A percentile compares a stretch with the other conserved stretches of the same genome.
phyloP scores from a whole-genome alignment of 805 yeast genomes.

The Kazachstania taianensis region DNA sequence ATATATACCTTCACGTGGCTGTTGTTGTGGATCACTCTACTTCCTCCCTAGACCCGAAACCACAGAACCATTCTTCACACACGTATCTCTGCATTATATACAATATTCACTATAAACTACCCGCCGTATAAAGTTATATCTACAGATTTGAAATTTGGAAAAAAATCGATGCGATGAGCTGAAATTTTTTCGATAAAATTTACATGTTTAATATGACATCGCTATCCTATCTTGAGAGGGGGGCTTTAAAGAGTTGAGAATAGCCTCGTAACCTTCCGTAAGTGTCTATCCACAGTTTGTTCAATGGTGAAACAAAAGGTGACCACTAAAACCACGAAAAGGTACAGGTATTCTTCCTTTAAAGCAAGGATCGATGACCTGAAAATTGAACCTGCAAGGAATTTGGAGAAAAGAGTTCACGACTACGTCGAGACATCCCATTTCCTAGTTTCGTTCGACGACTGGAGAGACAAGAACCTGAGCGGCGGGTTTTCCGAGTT shows the following conservation, averaged over 20 bases:
- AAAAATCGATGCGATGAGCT: not conserved
- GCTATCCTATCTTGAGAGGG: not conserved
- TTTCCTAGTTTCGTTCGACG: conserved; percentile 65
- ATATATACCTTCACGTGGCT: too few species aligned
- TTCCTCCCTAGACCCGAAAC: too few species aligned
- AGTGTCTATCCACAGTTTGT: too few species aligned
- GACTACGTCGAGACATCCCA: conserved; percentile 70
- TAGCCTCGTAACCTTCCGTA: not conserved
- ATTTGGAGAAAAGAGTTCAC: conserved; percentile 47
- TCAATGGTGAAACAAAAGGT: conserved; percentile 34
- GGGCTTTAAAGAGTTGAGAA: not conserved
- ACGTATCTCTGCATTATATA: too few species aligned
- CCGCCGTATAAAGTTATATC: too few species aligned
- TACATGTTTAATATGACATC: too few species aligned
- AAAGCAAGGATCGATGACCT: conserved; percentile 75
- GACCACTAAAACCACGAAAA: conserved; percentile 46
- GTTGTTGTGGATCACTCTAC: too few species aligned
- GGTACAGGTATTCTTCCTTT: conserved; percentile 63
- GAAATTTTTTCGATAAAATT: too few species aligned
- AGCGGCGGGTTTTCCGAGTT: conserved; percentile 63
- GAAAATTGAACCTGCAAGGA: conserved; percentile 65
- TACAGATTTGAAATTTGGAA: too few species aligned
- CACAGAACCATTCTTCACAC: too few species aligned
- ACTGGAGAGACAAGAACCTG: conserved; percentile 81
- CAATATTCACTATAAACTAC: too few species aligned